phyloP scores from a whole-genome alignment of 83 land plant genomes.

The Larix sibirica region DNA sequence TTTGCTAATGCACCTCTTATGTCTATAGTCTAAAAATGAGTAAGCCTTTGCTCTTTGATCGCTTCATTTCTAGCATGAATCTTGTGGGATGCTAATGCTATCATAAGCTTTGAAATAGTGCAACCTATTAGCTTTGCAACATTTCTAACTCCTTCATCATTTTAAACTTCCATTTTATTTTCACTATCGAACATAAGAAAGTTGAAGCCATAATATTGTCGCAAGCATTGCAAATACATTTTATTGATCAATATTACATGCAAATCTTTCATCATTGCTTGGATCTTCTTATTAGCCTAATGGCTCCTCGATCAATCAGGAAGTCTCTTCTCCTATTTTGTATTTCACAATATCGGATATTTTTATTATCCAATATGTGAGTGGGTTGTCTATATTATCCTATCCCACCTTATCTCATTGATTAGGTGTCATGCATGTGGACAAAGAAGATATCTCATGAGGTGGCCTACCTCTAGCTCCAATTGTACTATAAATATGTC shows the following conservation, averaged over 20 bases:
- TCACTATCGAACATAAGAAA: constrained; percentile 84
- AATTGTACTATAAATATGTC: too few relatives aligned
- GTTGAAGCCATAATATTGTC: constrained; percentile 91
- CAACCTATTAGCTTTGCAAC: constrained; percentile 88
- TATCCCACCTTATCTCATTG: too few relatives aligned
- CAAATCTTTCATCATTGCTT: constrained; percentile 90
- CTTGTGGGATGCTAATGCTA: constrained; percentile 85
- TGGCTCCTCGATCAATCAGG: too few relatives aligned
- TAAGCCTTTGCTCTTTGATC: constrained; percentile 92
- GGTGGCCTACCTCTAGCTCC: too few relatives aligned
- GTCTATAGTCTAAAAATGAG: constrained; percentile 79
- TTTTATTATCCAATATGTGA: too few relatives aligned
- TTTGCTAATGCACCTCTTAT: constrained; percentile 96
- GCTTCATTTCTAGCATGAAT: constrained; percentile 87
- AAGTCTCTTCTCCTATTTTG: too few relatives aligned
- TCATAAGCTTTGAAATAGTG: constrained; percentile 50
- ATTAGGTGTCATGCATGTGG: too few relatives aligned
- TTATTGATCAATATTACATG: constrained; percentile 91
- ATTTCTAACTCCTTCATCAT: constrained; percentile 64
- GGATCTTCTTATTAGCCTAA: not conserved
- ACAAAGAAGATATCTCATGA: too few relatives aligned
- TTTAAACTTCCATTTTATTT: constrained; percentile 83
- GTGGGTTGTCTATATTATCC: too few relatives aligned
- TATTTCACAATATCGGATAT: too few relatives aligned
- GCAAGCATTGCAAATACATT: constrained; percentile 93